A percentile compares a stretch with the other conserved stretches of the same genome.
phyloP scores from a whole-genome alignment of 345 rosid genomes.

The Gossypioides kirkii region DNA sequence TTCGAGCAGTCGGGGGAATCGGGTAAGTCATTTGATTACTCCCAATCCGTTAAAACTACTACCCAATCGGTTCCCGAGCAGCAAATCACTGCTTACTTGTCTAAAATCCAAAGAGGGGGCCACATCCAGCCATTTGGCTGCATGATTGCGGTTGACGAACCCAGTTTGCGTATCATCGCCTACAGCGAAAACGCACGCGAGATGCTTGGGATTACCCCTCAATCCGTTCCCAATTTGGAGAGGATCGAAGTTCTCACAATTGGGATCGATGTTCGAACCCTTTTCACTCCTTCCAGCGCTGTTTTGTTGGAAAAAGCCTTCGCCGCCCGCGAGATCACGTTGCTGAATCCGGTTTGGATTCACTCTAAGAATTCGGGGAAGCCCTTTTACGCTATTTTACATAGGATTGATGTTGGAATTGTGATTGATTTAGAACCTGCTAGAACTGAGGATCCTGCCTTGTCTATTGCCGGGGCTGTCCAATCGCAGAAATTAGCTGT shows the following conservation, averaged over 20 bases:
- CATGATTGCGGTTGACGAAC: slow-evolving; percentile 74
- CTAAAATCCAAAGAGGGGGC: slow-evolving; percentile 89
- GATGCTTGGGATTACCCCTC: slow-evolving; percentile 76
- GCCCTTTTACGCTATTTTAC: slow-evolving; percentile 86
- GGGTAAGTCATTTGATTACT: slow-evolving; percentile 82
- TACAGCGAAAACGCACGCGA: slow-evolving; percentile 87
- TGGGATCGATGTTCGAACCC: slow-evolving; percentile 71
- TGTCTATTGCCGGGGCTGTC: slow-evolving; percentile 95
- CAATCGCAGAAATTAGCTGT: slow-evolving; percentile 96
- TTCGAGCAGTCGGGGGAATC: slow-evolving; percentile 88
- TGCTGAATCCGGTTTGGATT: slow-evolving; percentile 86
- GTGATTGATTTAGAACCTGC: slow-evolving; percentile 98
- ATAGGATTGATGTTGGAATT: slow-evolving; percentile 89
- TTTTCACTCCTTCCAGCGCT: slow-evolving; percentile 56
- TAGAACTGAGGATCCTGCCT: slow-evolving; percentile 87
- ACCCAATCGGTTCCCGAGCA: slow-evolving; percentile 67
- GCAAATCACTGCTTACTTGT: slow-evolving; percentile 78
- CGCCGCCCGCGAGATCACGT: slow-evolving; percentile 81
- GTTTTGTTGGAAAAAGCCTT: slow-evolving; percentile 75
- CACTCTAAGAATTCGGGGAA: slow-evolving; percentile 78
- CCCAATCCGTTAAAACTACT: slow-evolving; percentile 59
- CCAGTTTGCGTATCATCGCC: slow-evolving; percentile 57
- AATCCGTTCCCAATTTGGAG: slow-evolving; percentile 80
- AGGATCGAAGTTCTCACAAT: slow-evolving; percentile 51
- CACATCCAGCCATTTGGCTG: slow-evolving; percentile 94